Evolutionary conservation across 2,329 filamentous ascomycete species (phyloP).

Genomic region (Pyrenochaeta sp.): DNA sequence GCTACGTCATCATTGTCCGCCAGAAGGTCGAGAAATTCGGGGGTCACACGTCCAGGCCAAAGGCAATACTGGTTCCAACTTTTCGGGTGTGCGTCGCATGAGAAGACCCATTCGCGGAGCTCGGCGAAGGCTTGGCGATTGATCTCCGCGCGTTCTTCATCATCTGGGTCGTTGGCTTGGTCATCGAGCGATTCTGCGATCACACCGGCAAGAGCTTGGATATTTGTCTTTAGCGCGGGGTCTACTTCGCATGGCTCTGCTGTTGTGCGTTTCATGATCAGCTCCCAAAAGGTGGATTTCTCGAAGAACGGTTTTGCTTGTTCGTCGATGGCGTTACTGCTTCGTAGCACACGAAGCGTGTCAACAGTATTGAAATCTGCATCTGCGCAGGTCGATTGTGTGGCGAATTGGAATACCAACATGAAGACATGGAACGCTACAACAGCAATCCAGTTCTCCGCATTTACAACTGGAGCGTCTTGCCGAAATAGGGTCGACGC

Average conservation of each 20-base stretch:
- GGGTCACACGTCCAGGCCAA: slow-evolving; percentile 11
- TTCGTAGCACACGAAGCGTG: slow-evolving; percentile 14
- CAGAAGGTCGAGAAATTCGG: slow-evolving; percentile 14
- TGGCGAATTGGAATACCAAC: slow-evolving; percentile 15
- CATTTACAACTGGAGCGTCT: slow-evolving; percentile 6
- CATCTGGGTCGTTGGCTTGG: not conserved
- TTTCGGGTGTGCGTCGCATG: slow-evolving; percentile 8
- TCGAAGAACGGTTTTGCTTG: slow-evolving; percentile 4
- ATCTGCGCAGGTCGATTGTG: slow-evolving; percentile 3
- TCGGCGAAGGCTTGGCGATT: slow-evolving; percentile 16
- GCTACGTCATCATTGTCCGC: slow-evolving; percentile 14
- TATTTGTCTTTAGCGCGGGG: not conserved
- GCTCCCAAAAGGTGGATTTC: slow-evolving; percentile 9
- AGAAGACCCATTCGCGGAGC: slow-evolving; percentile 11
- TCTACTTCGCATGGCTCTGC: not conserved
- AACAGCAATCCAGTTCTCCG: slow-evolving; percentile 19
- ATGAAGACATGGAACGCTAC: slow-evolving; percentile 12
- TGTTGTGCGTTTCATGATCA: slow-evolving; percentile 9
- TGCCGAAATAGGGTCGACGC: slow-evolving; percentile 17
- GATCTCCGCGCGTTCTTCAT: slow-evolving; percentile 5
- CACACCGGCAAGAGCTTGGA: slow-evolving; percentile 5
- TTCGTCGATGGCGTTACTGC: slow-evolving; percentile 9
- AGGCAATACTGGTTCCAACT: slow-evolving; percentile 12
- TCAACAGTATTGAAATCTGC: slow-evolving; percentile 14
- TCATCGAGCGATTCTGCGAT: not conserved